A percentile compares a stretch with the other conserved stretches of the same genome.
These are phyloP conservation scores for Casuarina cunninghamiana DNA, from an alignment of 306 rosid species.

Conservation along the genomic window DNA sequence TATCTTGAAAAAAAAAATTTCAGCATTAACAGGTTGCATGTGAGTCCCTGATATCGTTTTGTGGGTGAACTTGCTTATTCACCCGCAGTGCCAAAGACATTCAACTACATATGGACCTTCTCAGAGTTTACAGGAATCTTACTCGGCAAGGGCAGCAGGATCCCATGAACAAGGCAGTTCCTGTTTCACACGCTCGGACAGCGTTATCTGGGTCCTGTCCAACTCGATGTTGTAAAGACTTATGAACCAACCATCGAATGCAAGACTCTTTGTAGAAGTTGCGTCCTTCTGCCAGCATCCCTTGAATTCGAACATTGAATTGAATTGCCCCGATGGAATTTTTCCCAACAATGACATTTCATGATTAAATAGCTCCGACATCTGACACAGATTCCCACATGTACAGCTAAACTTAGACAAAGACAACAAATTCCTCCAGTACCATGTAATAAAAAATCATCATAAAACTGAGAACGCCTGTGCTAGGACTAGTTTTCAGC, in stretches of 20 bases:
- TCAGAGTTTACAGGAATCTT: conserved; percentile 26
- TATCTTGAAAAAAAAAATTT: neutral
- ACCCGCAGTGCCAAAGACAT: neutral
- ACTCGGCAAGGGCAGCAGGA: conserved; percentile 84
- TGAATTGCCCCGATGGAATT: conserved; percentile 81
- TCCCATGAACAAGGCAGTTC: conserved; percentile 85
- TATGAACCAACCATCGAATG: conserved; percentile 79
- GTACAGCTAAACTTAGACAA: neutral
- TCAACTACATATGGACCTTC: neutral
- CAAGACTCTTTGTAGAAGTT: conserved; percentile 56
- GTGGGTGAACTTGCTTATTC: neutral
- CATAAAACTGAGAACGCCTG: neutral
- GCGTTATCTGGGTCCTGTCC: conserved; percentile 53
- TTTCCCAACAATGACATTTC: conserved; percentile 64
- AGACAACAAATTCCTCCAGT: neutral
- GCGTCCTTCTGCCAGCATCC: conserved; percentile 80
- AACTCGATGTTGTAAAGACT: conserved; percentile 68
- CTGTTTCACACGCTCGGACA: conserved; percentile 55
- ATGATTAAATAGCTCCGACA: conserved; percentile 81
- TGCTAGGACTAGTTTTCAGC: neutral
- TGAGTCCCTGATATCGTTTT: neutral
- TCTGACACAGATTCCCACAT: conserved; percentile 45
- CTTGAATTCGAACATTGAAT: conserved; percentile 64
- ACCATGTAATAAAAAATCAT: neutral
- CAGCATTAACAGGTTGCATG: neutral